These are phyloP conservation scores for Hortiboletus flavorubellus DNA, from an alignment of 768 basidiomycete genomes.

Conservation along the genomic window DNA sequence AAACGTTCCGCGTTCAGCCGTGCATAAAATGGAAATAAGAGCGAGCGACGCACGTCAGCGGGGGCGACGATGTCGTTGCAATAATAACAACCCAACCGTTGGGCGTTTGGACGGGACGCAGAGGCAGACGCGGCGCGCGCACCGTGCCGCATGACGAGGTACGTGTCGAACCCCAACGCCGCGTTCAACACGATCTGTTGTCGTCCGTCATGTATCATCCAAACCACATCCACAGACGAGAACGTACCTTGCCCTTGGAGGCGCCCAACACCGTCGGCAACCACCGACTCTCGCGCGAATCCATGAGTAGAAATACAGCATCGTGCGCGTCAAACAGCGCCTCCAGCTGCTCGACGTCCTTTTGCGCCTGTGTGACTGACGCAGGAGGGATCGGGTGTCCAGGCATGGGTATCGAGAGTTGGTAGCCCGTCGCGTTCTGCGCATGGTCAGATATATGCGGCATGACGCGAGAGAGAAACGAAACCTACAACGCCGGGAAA, in stretches of 20 bases:
- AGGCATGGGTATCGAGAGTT: slow-evolving; percentile 91
- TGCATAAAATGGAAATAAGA: background rate
- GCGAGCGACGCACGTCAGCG: slow-evolving; percentile 62
- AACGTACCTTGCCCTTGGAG: slow-evolving; percentile 73
- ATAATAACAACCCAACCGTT: slow-evolving; percentile 87
- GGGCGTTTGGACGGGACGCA: slow-evolving; percentile 24
- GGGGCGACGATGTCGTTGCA: slow-evolving; percentile 99
- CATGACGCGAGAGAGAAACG: too few species aligned
- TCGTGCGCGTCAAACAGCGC: slow-evolving; percentile 82
- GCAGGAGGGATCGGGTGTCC: slow-evolving; percentile 83
- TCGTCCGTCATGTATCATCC: background rate
- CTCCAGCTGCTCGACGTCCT: slow-evolving; percentile 73
- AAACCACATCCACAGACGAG: background rate
- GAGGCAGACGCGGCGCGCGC: slow-evolving; percentile 43
- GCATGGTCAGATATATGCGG: background rate
- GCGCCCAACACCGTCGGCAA: slow-evolving; percentile 87
- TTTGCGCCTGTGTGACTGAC: slow-evolving; percentile 52
- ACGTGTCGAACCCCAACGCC: slow-evolving; percentile 93
- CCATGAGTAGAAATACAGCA: slow-evolving; percentile 92
- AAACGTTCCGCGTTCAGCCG: too few species aligned
- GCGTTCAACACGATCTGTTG: slow-evolving; percentile 86
- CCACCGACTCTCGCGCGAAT: slow-evolving; percentile 97
- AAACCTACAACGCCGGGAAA: slow-evolving; percentile 86
- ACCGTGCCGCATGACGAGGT: slow-evolving; percentile 96
- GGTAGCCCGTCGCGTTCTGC: slow-evolving; percentile 78